phyloP scores from a whole-genome alignment of 345 rosid genomes.

The Crucihimalaya himalaica region DNA sequence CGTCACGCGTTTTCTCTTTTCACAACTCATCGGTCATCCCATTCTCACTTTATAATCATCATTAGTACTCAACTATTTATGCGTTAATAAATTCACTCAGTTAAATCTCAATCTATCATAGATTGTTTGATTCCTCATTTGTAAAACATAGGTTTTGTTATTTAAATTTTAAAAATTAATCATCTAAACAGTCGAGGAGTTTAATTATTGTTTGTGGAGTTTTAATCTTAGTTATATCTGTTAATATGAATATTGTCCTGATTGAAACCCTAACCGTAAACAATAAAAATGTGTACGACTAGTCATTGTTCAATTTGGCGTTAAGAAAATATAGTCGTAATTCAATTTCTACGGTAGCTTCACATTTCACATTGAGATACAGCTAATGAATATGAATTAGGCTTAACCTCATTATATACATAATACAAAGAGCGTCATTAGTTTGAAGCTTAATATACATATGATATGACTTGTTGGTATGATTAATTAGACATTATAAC shows the following conservation, averaged over 20 bases:
- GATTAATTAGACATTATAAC: constrained; percentile 5
- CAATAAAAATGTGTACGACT: not conserved
- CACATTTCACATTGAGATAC: constrained; percentile 1
- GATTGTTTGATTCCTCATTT: not conserved
- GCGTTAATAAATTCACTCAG: not conserved
- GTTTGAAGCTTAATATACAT: not conserved
- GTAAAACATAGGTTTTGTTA: not conserved
- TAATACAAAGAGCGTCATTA: constrained; percentile 12
- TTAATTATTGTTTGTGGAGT: not conserved
- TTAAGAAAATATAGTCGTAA: not conserved
- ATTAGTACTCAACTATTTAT: constrained; percentile 14
- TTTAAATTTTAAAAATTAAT: not conserved
- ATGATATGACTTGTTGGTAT: not conserved
- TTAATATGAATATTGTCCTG: not conserved
- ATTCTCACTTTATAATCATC: constrained; percentile 13
- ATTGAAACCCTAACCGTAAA: not conserved
- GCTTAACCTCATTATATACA: not conserved
- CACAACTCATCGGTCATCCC: not conserved
- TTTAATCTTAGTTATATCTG: not conserved
- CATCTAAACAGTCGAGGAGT: not conserved
- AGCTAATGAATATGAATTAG: constrained; percentile 8
- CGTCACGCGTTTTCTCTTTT: constrained; percentile 31
- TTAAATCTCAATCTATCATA: not conserved
- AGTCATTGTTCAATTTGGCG: not conserved
- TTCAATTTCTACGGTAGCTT: constrained; percentile 2